phyloP scores from a whole-genome alignment of 352 stramenopile species.

The Pelagophyceae sp. region DNA sequence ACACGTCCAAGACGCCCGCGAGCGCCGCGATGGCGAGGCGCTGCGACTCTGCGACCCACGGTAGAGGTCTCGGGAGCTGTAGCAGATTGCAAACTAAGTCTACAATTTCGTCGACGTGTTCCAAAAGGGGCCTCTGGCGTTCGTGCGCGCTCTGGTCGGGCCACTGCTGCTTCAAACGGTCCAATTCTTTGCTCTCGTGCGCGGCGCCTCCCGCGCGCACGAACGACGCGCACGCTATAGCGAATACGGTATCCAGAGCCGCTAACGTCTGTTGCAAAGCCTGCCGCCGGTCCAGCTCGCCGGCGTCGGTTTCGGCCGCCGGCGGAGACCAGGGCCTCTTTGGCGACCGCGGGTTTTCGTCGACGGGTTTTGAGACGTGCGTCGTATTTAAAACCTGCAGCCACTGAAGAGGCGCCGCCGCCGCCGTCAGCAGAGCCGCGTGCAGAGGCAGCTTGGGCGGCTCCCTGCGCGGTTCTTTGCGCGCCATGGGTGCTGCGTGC shows the following conservation, averaged over 20 bases:
- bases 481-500: neutral
- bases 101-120: too few relatives aligned
- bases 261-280: neutral
- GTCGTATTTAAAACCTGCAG: too few relatives aligned
- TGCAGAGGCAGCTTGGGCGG: too few relatives aligned
- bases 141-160: too few relatives aligned
- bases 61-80: too few relatives aligned
- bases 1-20: too few relatives aligned
- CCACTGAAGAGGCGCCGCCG: neutral
- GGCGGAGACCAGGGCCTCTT: neutral
- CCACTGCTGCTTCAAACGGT: too few relatives aligned
- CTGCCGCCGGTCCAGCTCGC: neutral
- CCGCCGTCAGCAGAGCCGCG: neutral
- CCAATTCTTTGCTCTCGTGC: neutral
- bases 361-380: too few relatives aligned
- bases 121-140: too few relatives aligned
- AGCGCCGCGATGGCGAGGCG: too few relatives aligned
- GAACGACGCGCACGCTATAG: neutral
- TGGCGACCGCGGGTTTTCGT: neutral
- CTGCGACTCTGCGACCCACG: too few relatives aligned
- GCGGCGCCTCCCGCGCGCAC: neutral
- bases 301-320: neutral
- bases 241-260: neutral
- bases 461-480: neutral
- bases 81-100: too few relatives aligned